Percentiles rank a stretch among this genome's conserved stretches.
Conservation (phyloP, 768 basidiomycete species). For the Russula sp. region DNA sequence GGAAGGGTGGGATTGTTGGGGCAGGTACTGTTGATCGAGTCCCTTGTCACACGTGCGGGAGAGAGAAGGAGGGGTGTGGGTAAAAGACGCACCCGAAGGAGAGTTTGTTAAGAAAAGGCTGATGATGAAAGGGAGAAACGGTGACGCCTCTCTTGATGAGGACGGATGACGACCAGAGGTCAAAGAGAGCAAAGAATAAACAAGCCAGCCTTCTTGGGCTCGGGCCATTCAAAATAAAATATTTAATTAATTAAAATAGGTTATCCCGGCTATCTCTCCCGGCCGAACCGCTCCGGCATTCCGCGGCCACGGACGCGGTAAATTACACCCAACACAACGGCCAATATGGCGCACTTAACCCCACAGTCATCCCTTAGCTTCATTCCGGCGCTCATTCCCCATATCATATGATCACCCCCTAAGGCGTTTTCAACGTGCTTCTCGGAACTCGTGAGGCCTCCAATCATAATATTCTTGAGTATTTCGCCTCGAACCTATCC, state of each 20-base stretch:
- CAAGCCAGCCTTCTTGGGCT: neutral
- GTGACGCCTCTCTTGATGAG: conserved; percentile 3
- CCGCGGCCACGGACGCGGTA: conserved; percentile 17
- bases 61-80: neutral
- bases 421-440: neutral
- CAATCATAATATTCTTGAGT: too few species aligned
- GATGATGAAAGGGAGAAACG: conserved; percentile 19
- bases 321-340: conserved; percentile 1
- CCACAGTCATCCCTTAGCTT: neutral
- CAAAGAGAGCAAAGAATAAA: conserved; percentile 7
- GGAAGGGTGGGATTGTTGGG: conserved; percentile 2
- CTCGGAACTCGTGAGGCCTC: conserved; percentile 19
- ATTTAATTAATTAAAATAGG: neutral
- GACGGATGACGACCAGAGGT: conserved; percentile 19
- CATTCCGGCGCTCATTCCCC: conserved; percentile 19
- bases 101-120: neutral
- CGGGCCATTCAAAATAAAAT: neutral
- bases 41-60: conserved; percentile 1
- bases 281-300: conserved; percentile 7
- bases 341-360: neutral
- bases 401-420: conserved; percentile 21
- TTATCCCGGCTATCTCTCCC: neutral
- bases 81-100: neutral
- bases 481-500: neutral
- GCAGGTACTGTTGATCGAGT: conserved; percentile 11